Base-by-base conservation (phyloP, 163 green algal genomes). In the Botryococcus braunii region DNA sequence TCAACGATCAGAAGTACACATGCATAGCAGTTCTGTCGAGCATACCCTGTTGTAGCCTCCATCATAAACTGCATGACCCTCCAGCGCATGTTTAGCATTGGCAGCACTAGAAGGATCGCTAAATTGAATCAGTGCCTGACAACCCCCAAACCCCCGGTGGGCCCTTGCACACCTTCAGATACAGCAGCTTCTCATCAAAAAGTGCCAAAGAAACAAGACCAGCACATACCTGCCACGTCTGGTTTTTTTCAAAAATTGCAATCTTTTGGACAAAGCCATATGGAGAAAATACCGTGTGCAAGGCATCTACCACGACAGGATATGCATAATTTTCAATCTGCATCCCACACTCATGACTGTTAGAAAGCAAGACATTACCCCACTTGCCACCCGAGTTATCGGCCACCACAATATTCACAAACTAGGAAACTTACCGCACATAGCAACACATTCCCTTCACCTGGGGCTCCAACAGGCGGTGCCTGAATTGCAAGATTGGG, bases 11-110 rank as follows among this genome's bases (percentile, higher is more conserved):
- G n/a, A n/a, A n/a, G n/a, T n/a, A n/a, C n/a, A n/a, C n/a, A n/a
- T n/a, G n/a, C n/a, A n/a, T n/a, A n/a, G n/a, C n/a, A n/a, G n/a
- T n/a, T n/a, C n/a, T n/a, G n/a, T n/a, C n/a, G n/a, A n/a, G 4
- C 66, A 37, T 59, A 87, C 73, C 63, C 65, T 85, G 78, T 91
- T 92, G 63, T 77, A 83, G 49, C 86, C 86, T 4, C 84, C 86
- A 25, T 90, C 84, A 69, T 92, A 93, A 68, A 93, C 87, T 49
- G 76, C 73, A 70, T 93, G 81, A 0, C 86, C 86, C 46, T 93
- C 76, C 39, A 93, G 64, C 0, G 77, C 80, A 37, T 78, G 55
- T 65, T 83, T 85, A 3, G 86, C 86, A 21, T 59, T 69, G 46
- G 66, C 69, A 4, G 86, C 86, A 23, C 71, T 78, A n/a, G 39